phyloP scores from a whole-genome alignment of 495 filamentous ascomycete species.

The Talaromyces adpressus region DNA sequence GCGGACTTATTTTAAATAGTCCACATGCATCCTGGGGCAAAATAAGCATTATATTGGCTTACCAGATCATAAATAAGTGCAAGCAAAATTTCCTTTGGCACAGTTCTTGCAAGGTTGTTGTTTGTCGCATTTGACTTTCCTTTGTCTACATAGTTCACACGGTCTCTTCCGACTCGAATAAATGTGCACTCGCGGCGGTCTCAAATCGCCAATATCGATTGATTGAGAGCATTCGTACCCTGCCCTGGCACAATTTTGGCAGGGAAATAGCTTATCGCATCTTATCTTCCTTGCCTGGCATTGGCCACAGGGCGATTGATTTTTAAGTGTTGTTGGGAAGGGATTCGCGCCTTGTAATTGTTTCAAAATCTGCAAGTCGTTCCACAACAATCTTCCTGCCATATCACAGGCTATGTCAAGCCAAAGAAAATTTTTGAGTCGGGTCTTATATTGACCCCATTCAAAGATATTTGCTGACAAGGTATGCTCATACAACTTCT shows the following conservation, averaged over 20 bases:
- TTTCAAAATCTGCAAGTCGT: slow-evolving; percentile 15
- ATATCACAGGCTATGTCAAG: slow-evolving; percentile 27
- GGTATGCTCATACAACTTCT: slow-evolving; percentile 14
- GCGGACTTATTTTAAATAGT: no score
- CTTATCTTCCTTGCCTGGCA: not conserved
- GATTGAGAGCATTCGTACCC: not conserved
- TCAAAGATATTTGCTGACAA: slow-evolving; percentile 13
- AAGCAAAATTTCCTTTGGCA: not conserved
- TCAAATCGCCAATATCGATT: not conserved
- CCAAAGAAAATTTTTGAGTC: slow-evolving; percentile 27
- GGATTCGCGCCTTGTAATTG: not conserved
- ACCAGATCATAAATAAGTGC: not conserved
- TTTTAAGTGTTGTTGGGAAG: not conserved
- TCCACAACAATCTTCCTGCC: slow-evolving; percentile 22
- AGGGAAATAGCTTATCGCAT: not conserved
- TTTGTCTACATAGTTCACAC: not conserved
- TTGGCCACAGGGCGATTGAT: not conserved
- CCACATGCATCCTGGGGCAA: no score
- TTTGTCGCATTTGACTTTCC: not conserved
- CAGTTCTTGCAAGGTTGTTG: not conserved
- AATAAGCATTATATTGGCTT: not conserved
- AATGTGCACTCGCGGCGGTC: not conserved
- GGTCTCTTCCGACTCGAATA: not conserved
- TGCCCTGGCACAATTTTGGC: not conserved
- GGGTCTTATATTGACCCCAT: slow-evolving; percentile 18